phyloP scores from a whole-genome alignment of 106 monocot genomes.

The Gastrodia elata region DNA sequence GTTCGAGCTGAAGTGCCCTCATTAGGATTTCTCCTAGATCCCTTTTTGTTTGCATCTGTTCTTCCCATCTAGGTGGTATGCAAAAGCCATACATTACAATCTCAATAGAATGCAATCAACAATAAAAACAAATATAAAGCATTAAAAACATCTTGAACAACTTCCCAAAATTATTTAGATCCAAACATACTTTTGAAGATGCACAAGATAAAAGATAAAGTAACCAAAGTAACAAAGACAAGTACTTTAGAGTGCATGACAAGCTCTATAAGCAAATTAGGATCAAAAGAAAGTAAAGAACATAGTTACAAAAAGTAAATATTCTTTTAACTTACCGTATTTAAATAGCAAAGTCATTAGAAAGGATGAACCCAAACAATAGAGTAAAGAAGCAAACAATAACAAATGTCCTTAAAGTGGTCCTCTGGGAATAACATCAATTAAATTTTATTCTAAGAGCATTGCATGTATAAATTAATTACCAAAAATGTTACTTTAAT shows the following conservation, averaged over 20 bases:
- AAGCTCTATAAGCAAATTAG: neutral
- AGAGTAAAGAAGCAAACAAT: neutral
- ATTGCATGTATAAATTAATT: neutral
- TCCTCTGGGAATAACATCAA: neutral
- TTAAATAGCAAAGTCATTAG: neutral
- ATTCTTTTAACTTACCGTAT: neutral
- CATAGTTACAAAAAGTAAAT: neutral
- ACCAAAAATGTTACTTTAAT: neutral
- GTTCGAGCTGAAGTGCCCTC: constrained; percentile 81
- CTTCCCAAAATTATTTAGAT: neutral
- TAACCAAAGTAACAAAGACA: neutral
- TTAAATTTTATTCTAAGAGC: neutral
- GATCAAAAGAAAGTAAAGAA: neutral
- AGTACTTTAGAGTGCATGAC: neutral
- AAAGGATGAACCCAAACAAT: neutral
- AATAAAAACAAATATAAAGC: neutral
- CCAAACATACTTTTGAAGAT: neutral
- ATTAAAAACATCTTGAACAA: neutral
- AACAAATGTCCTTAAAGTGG: neutral
- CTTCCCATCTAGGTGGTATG: constrained; percentile 34
- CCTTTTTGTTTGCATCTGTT: constrained; percentile 20
- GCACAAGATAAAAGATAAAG: neutral
- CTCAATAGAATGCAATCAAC: neutral
- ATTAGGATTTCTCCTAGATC: constrained; percentile 17
- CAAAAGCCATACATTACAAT: constrained; percentile 4